Evolutionary conservation across 345 rosid genomes (phyloP), one percentile per base, ranked within the genome.

Genomic region (Eutrema heterophyllum): DNA sequence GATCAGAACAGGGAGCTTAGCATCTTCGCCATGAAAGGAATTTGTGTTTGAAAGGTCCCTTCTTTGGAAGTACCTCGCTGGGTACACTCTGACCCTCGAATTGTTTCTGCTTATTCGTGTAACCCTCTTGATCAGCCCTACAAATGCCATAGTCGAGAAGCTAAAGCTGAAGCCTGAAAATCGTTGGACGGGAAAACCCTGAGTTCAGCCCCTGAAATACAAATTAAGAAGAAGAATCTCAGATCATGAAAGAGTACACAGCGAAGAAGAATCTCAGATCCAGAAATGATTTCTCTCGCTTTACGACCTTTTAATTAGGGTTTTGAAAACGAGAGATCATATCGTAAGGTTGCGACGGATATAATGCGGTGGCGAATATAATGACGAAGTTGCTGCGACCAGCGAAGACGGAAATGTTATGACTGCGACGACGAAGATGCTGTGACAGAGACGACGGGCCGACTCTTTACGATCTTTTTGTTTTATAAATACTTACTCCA

Each of bases 1-100:
- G 48, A 94, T 87, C 72, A 94, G 75, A 64, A 91, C 97, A 24
- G 97, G 98, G 76, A 91, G 87, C 48, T 76, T 71, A 45, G 81
- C 53, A 73, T 81, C 82, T 52, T 80, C 76, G 29, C 57, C 56
- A 45, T 24, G 50, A 43, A 76, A 57, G 61, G 5, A 39, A 8
- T 74, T 76, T 30, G 75, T 53, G 57, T 39, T 32, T 5, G 89
- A 85, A 9, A 80, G 58, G 26, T 49, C 68, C 72, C 89, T 83
- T 50, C 68, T 54, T 57, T 81, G 86, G 54, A 69, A n/a, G 73
- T 9, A 72, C 8, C 39, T 55, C 9, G 52, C 67, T 56, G 84
- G 80, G 82, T 44, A 59, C 6, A 41, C 24, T 77, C 76, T 88
- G 64, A 36, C 61, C 71, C 76, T 63, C 74, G 59, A 54, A 39